Evolutionary conservation across 805 yeast genomes (phyloP).

Genomic region (Sugiyamaella mastotermitis): DNA sequence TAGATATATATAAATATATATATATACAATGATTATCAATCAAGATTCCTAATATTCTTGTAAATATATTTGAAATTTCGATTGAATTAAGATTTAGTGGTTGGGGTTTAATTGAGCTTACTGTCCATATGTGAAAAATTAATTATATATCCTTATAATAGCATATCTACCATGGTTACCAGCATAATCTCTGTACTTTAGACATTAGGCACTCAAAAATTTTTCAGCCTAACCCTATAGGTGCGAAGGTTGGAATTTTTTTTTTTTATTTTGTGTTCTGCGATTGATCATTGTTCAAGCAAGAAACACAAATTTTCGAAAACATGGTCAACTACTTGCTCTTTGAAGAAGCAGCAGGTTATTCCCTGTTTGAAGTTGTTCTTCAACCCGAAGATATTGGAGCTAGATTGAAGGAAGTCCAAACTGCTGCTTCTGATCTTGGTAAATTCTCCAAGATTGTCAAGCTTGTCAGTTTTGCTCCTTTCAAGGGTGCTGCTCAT

Average conservation of each 20-base stretch:
- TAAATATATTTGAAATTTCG: too few relatives aligned
- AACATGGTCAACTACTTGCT: constrained; percentile 74
- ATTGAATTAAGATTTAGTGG: too few relatives aligned
- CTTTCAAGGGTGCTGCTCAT: constrained; percentile 99
- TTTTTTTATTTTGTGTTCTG: neutral
- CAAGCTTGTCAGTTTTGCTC: constrained; percentile 92
- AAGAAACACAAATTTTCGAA: neutral
- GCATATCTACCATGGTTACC: too few relatives aligned
- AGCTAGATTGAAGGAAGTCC: constrained; percentile 87
- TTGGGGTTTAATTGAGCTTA: too few relatives aligned
- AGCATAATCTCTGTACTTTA: too few relatives aligned
- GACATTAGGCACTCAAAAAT: too few relatives aligned
- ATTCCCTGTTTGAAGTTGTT: constrained; percentile 90
- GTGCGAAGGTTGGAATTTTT: neutral
- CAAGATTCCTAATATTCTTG: too few relatives aligned
- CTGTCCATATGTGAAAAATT: too few relatives aligned
- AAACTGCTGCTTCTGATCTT: constrained; percentile 80
- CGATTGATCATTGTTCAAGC: neutral
- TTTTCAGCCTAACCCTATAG: constrained; percentile 1
- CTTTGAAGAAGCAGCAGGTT: constrained; percentile 98
- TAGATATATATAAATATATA: too few relatives aligned
- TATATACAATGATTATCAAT: too few relatives aligned
- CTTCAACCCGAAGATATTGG: constrained; percentile 94
- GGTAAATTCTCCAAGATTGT: constrained; percentile 85
- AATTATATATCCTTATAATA: too few relatives aligned